These are phyloP conservation scores for Actinomucor elegans DNA, from an alignment of 371 early-diverging fungal species.

Conservation along the genomic window DNA sequence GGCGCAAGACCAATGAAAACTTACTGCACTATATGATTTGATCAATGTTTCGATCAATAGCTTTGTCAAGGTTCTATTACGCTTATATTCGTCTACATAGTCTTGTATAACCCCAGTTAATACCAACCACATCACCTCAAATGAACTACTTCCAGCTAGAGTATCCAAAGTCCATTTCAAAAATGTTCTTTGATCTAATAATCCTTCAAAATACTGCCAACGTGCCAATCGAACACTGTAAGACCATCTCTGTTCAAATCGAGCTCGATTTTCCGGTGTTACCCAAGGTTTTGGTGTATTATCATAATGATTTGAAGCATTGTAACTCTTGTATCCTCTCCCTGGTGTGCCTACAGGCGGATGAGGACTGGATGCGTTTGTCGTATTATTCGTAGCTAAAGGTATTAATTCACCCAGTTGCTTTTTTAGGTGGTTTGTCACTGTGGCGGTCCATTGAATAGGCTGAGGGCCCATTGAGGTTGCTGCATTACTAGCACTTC, in stretches of 20 bases:
- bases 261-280: constrained; percentile 49
- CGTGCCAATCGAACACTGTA: constrained; percentile 64
- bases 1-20: neutral
- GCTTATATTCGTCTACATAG: constrained; percentile 66
- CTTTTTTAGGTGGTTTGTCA: constrained; percentile 38
- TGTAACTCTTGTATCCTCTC: constrained; percentile 25
- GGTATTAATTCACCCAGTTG: constrained; percentile 51
- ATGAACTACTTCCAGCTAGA: constrained; percentile 43
- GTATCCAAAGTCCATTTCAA: constrained; percentile 62
- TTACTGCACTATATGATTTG: constrained; percentile 57
- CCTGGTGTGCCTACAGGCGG: constrained; percentile 15
- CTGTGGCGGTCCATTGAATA: constrained; percentile 37
- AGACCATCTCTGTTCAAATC: constrained; percentile 62
- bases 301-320: constrained; percentile 29
- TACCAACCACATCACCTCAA: constrained; percentile 67
- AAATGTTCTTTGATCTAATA: constrained; percentile 70
- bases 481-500: constrained; percentile 37
- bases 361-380: constrained; percentile 25
- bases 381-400: constrained; percentile 6
- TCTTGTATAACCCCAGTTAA: constrained; percentile 62
- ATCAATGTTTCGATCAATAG: constrained; percentile 63
- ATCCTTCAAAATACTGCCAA: constrained; percentile 73
- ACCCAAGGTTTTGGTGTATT: constrained; percentile 47
- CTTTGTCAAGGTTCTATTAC: constrained; percentile 68
- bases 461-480: constrained; percentile 23